phyloP scores from a whole-genome alignment of 768 basidiomycete genomes.

The Kwoniella newhampshirensis region DNA sequence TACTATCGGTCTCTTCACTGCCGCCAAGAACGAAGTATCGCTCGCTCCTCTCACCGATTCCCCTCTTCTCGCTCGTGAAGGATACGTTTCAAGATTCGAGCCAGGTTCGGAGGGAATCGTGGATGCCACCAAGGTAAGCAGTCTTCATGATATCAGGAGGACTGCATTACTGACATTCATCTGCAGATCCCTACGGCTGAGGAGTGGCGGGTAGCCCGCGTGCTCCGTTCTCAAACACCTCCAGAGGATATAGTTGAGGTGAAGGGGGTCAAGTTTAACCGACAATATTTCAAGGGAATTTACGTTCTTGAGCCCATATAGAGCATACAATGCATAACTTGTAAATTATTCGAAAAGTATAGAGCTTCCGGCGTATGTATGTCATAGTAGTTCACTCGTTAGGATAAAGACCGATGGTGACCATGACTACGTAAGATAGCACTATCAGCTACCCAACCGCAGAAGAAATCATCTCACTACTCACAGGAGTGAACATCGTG shows the following conservation, averaged over 20 bases:
- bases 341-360: no score
- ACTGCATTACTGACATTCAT: no score
- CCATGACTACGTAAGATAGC: no score
- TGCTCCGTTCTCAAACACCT: constrained; percentile 12
- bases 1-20: constrained; percentile 15
- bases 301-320: constrained; percentile 17
- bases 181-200: constrained; percentile 19
- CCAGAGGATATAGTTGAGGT: constrained; percentile 10
- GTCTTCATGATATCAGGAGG: no score
- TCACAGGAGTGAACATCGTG: no score
- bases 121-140: constrained; percentile 10
- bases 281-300: constrained; percentile 15
- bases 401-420: no score
- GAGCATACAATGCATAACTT: no score
- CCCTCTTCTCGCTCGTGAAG: constrained; percentile 7
- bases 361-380: no score
- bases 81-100: constrained; percentile 10
- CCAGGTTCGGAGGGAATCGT: constrained; percentile 5
- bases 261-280: constrained; percentile 11
- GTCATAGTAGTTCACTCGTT: no score
- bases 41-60: constrained; percentile 8
- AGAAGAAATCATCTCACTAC: no score
- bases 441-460: no score
- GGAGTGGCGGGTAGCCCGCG: constrained; percentile 9
- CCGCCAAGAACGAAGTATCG: constrained; percentile 11